These are phyloP conservation scores for Fraxinus americana DNA, from an alignment of 257 asterid species.

Conservation along the genomic window DNA sequence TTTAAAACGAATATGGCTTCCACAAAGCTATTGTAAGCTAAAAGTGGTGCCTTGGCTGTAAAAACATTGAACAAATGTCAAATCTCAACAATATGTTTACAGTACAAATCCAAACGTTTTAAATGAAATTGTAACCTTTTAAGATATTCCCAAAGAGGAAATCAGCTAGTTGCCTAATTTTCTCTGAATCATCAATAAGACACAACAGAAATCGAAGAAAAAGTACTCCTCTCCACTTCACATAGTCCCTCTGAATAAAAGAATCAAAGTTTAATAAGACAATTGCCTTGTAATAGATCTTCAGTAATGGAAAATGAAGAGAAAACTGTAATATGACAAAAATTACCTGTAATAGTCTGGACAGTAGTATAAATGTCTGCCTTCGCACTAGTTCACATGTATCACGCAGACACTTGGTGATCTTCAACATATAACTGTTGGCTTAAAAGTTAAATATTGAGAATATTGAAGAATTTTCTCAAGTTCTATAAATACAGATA, in stretches of 20 bases:
- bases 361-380: constrained; percentile 86
- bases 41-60: constrained; percentile 95
- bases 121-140: constrained; percentile 53
- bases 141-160: constrained; percentile 87
- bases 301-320: constrained; percentile 4
- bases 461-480: constrained; percentile 20
- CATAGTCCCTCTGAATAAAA: constrained; percentile 78
- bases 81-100: not conserved
- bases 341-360: constrained; percentile 85
- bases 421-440: constrained; percentile 75
- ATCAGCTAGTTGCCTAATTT: constrained; percentile 81
- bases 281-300: constrained; percentile 13
- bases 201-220: constrained; percentile 82
- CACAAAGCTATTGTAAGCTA: constrained; percentile 94
- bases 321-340: constrained; percentile 10
- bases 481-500: constrained; percentile 10
- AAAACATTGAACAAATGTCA: constrained; percentile 9
- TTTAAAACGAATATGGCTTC: constrained; percentile 84
- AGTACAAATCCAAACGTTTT: not conserved
- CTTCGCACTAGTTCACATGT: constrained; percentile 91
- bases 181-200: constrained; percentile 87
- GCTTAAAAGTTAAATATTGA: constrained; percentile 10
- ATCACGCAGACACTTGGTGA: constrained; percentile 87
- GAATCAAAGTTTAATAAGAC: constrained; percentile 22
- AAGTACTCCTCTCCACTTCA: constrained; percentile 95